Evolutionary conservation across 2,329 filamentous ascomycete genomes (phyloP).

Genomic region (Verruconis gallopava): DNA sequence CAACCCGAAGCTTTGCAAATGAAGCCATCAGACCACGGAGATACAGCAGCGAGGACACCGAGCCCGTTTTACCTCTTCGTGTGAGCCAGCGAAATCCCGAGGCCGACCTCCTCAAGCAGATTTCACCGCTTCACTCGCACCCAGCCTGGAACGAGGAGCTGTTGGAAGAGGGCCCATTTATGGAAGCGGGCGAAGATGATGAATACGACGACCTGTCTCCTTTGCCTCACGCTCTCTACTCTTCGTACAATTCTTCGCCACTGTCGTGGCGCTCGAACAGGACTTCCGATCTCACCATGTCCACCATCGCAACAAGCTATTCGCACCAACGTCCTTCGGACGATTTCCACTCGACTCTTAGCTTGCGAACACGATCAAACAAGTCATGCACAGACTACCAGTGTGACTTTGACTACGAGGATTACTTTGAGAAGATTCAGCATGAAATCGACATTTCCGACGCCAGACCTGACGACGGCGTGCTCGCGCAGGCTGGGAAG

Average conservation of each 20-base stretch:
- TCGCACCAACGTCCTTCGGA: neutral
- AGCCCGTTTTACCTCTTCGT: neutral
- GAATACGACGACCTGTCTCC: neutral
- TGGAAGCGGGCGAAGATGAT: neutral
- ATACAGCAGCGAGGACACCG: neutral
- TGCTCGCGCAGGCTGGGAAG: neutral
- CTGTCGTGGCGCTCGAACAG: neutral
- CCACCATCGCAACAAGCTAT: neutral
- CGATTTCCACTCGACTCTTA: neutral
- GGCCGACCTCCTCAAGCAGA: neutral
- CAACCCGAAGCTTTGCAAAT: neutral
- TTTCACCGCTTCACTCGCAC: neutral
- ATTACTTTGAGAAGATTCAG: slow-evolving; percentile 2
- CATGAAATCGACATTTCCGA: slow-evolving; percentile 5
- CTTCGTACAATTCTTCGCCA: neutral
- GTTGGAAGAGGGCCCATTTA: neutral
- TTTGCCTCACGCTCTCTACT: neutral
- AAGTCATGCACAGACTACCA: neutral
- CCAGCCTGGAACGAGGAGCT: neutral
- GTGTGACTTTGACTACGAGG: neutral
- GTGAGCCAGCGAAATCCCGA: neutral
- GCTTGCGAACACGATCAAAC: neutral
- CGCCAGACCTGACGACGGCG: neutral
- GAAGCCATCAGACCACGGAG: neutral
- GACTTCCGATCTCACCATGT: neutral